These are phyloP conservation scores for Corymbia calophylla DNA, from an alignment of 441 rosid species.

Conservation along the genomic window DNA sequence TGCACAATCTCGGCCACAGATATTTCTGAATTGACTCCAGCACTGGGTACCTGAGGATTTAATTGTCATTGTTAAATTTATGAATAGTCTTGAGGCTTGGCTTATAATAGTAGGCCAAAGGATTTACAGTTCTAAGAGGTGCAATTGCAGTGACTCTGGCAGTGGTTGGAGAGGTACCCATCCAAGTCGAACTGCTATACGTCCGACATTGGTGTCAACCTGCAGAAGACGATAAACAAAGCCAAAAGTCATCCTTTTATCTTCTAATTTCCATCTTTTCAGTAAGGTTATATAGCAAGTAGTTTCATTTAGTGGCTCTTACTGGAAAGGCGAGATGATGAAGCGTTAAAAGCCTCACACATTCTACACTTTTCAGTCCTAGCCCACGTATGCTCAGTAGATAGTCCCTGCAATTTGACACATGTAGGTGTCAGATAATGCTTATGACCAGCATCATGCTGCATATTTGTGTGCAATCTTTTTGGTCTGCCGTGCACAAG, in stretches of 20 bases:
- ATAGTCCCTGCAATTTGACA: slow-evolving; percentile 57
- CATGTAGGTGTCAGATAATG: neutral
- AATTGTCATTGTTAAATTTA: neutral
- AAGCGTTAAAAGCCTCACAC: slow-evolving; percentile 93
- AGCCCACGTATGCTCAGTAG: slow-evolving; percentile 81
- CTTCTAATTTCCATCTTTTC: neutral
- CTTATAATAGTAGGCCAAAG: neutral
- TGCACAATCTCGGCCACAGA: slow-evolving; percentile 99
- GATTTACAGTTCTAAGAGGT: slow-evolving; percentile 89
- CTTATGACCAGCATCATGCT: neutral
- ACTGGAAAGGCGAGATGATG: slow-evolving; percentile 98
- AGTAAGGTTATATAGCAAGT: neutral
- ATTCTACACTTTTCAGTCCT: slow-evolving; percentile 98
- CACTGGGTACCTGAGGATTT: slow-evolving; percentile 68
- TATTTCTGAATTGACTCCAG: slow-evolving; percentile 92
- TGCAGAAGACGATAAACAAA: slow-evolving; percentile 13
- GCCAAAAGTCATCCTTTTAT: neutral
- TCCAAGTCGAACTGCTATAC: slow-evolving; percentile 96
- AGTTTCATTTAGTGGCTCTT: slow-evolving; percentile 24
- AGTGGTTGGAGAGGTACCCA: slow-evolving; percentile 99
- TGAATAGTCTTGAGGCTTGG: neutral
- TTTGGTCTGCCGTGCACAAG: neutral
- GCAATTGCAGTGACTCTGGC: slow-evolving; percentile 95
- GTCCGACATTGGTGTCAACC: slow-evolving; percentile 99
- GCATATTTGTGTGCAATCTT: neutral